Evolutionary conservation across 495 filamentous ascomycete genomes (phyloP).

Genomic region (Trichoderma asperelloides): DNA sequence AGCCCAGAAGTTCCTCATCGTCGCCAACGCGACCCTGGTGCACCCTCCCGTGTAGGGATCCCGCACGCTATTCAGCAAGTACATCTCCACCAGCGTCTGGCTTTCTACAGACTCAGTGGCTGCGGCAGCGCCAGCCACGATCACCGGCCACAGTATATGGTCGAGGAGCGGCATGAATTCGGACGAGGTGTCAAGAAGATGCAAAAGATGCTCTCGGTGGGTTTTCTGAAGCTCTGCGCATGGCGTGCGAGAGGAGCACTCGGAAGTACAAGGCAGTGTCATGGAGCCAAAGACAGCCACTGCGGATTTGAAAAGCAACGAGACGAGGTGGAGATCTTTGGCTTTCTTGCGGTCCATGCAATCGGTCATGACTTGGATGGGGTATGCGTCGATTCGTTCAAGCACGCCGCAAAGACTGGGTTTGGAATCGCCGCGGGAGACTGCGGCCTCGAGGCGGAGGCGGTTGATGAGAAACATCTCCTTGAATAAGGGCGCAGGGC

Average conservation of each 20-base stretch:
- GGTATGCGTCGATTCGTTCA: not conserved
- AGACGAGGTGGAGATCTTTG: not conserved
- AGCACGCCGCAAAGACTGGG: not conserved
- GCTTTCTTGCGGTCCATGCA: not conserved
- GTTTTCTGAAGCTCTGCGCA: not conserved
- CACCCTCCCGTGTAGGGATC: not conserved
- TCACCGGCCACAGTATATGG: constrained; percentile 32
- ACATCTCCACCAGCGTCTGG: constrained; percentile 38
- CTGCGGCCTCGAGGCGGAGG: not conserved
- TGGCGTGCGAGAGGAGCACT: not conserved
- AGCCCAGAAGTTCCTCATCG: not conserved
- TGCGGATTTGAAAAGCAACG: not conserved
- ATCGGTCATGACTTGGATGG: not conserved
- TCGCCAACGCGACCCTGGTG: not conserved
- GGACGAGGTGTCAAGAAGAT: not conserved
- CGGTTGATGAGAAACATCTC: constrained; percentile 2
- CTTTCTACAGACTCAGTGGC: constrained; percentile 60
- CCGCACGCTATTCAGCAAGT: not conserved
- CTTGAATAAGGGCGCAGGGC: not conserved
- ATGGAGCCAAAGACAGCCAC: not conserved
- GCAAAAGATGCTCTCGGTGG: not conserved
- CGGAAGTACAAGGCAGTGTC: not conserved
- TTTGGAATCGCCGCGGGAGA: not conserved
- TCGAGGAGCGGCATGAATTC: not conserved
- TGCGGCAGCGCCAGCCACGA: constrained; percentile 60